Evolutionary conservation across 169 alveolate genomes (phyloP), one percentile per base, ranked within the genome.

Genomic region (Theileria equi): DNA sequence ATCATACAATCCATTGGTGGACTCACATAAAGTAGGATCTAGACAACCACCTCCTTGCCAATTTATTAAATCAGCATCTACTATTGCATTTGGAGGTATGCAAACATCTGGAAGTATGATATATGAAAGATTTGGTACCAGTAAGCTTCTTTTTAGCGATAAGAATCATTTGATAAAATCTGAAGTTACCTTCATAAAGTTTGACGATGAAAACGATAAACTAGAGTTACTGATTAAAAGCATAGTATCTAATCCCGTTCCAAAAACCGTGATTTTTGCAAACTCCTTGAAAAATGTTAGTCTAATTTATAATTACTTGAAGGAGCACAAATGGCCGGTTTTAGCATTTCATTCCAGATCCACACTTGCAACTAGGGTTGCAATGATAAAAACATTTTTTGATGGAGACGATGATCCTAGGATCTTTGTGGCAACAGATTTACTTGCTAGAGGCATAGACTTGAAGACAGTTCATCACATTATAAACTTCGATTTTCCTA

Each of bases 61-160:
- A 67, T 50, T 85, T 29, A 57, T 85, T 29, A 55, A 80, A 35
- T 87, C 81, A n/a, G 84, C 77, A 13, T 80, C 91, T 0, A 85
- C 89, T 10, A 41, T 85, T 11, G 82, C 79, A 34, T 76, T 74
- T 11, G 88, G 81, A 13, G 91, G 91, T 0, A 71, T 70, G 41
- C 82, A 81, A 38, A 85, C 91, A 28, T 52, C 77, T 1, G 91
- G 91, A 4, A 72, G 84, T 23, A 85, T 85, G 89, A 25, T 85
- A 47, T 34, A 77, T 19, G 91, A 85, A 47, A 53, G 91, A 21
- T 85, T 85, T 26, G 57, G 61, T n/a, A 74, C 81, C 31, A 65
- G 84, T 31, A 16, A 17, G 25, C 10, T 57, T 43, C 50, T 74
- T 8, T 64, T 62, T 13, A 52, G 63, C 2, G 38, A 40, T 5